Base-by-base conservation (phyloP, 163 green algal species). In the Scenedesmus sp. region DNA sequence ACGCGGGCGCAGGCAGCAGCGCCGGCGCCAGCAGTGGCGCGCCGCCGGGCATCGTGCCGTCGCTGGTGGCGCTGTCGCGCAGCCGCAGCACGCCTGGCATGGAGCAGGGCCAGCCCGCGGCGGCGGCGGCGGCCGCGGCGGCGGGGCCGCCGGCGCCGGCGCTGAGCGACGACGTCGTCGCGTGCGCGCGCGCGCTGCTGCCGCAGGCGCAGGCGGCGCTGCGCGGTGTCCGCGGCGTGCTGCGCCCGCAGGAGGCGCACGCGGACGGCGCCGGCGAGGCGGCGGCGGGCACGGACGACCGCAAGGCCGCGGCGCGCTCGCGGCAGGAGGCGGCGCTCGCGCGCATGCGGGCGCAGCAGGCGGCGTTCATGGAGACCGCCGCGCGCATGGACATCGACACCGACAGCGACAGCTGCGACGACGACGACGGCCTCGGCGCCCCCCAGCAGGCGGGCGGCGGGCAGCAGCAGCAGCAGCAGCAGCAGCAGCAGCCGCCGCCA, bases 271-370 rank as follows among this genome's bases (percentile, higher is more conserved):
- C 44, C 36, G 34, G 7, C 15, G 71, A 28, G 2, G 17, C 11
- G 6, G 45, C 31, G 13, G 45, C 42, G 0, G 29, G 34, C 10
- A n/a, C 15, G 28, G 47, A 74, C 9, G 65, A 60, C 26, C 17
- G 39, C 0, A 62, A 53, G 18, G 60, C 24, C 1, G 39, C 20
- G 17, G 54, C 44, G 29, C 60, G 18, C 17, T 44, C 72, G 5
- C 34, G 54, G 31, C 69, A 77, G 69, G 67, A 65, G 33, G 69
- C 69, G 33, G 69, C 69, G 20, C 54, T 77, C 18, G 54, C 69
- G 26, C 39, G 28, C 24, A 20, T 77, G 69, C 33, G 33, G 4
- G 44, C 42, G 5, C 65, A 75, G 31, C 65, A 75, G 48, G 48
- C 65, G 0, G 65, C 65, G 3, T 75, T 75, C 47, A 26, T 75